phyloP scores from a whole-genome alignment of 139 green algal species.

The Yamagishiella unicocca region DNA sequence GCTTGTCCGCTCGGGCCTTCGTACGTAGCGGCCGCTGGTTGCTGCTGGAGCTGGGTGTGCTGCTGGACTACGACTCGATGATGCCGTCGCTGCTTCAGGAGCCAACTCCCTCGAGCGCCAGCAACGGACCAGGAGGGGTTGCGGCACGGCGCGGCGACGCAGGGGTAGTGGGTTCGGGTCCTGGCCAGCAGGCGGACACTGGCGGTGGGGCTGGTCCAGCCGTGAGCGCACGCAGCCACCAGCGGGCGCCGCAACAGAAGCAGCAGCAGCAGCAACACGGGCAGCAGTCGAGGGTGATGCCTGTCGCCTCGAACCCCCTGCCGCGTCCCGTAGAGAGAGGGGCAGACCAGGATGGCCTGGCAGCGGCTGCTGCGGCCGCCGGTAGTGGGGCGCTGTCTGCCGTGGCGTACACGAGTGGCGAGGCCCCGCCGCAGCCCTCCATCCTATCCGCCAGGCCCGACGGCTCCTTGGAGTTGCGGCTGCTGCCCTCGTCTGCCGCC shows the following conservation, averaged over 20 bases:
- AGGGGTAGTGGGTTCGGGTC: too few relatives aligned
- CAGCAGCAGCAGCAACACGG: neutral
- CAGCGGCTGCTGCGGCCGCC: neutral
- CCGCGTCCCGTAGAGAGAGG: too few relatives aligned
- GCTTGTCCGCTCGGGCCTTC: neutral
- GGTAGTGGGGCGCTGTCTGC: neutral
- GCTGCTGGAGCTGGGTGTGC: conserved; percentile 32
- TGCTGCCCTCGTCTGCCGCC: neutral
- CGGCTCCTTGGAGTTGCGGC: neutral
- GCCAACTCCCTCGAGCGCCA: too few relatives aligned
- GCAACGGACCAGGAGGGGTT: neutral
- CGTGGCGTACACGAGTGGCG: neutral
- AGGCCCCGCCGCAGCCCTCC: neutral
- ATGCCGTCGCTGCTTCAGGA: neutral
- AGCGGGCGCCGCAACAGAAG: neutral
- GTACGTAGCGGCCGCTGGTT: conserved; percentile 7
- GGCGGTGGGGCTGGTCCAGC: neutral
- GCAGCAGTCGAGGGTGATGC: neutral
- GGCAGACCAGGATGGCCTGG: neutral
- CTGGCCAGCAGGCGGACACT: too few relatives aligned
- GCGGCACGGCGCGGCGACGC: too few relatives aligned
- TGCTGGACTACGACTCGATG: conserved; percentile 37
- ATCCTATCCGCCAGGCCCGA: neutral
- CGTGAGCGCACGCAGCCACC: neutral
- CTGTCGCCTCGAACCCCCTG: neutral